Base-by-base conservation (phyloP, 495 filamentous ascomycete species). In the Daldinia childiae region DNA sequence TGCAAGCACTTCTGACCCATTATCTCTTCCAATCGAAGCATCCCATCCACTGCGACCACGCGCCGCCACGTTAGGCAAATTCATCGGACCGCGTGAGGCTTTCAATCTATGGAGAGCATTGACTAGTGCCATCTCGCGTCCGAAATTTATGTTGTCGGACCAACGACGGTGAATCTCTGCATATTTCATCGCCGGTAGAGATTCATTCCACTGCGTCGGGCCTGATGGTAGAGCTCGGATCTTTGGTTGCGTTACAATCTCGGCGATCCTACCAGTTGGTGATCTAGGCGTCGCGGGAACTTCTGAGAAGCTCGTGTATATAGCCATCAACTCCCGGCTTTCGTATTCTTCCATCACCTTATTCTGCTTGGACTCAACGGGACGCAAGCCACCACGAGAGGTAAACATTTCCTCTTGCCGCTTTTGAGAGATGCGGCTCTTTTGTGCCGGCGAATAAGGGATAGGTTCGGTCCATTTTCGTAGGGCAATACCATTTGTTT, bases 231-330 rank as follows among this genome's bases (percentile, higher is more conserved):
- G 34, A 78, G 61, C 6, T 55, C 62, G n/a, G 62, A 51, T 36
- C 36, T 70, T 64, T 51, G 30, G 65, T 34, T 68, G 64, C 6
- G 36, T 59, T 8, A 52, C 24, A 41, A 51, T 64, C 51, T 72
- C 62, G 11, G 68, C 50, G 9, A 74, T 56, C 60, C 72, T 76
- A 50, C 76, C 71, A 6, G 84, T 77, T 3, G 93, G 93, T 58
- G 96, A 94, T 62, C 90, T 88, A 2, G 94, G 91, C 0, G 90
- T 88, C 1, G 88, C 81, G 4, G 94, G 94, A 66, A 96, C 90
- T 72, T 97, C 93, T 6, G 86, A 86, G 36, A 81, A 78, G 58
- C 89, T 88, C 2, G 90, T 87, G 74, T 97, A 95, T 66, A 93
- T 87, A 5, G 90, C 91, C 89, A 96, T 93, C 34, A 97, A 86